Evolutionary conservation across 2,329 filamentous ascomycete genomes (phyloP), one percentile per base, ranked within the genome.

Genomic region (Xylariaceae sp.): DNA sequence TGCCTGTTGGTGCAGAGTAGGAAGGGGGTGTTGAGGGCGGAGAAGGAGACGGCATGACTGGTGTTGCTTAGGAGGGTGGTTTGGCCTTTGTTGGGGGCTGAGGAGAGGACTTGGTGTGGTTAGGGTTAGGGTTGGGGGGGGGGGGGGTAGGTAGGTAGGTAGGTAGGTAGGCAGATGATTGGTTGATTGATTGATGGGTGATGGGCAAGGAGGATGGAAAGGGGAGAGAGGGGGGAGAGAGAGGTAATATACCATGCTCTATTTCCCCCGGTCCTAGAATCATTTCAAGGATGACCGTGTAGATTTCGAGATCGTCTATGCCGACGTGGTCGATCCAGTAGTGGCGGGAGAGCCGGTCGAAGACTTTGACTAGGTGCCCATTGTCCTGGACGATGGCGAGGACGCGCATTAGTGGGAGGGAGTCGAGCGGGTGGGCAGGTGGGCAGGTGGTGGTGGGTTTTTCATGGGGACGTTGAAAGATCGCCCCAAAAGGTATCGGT

Each of bases 1-100:
- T 47, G 7, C 70, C 66, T 12, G 45, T 70, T 68, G 30, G 68
- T 70, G 61, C 71, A 73, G 7, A 65, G 65, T 49, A 73, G 60
- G 71, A 71, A 74, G 4, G 71, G 72, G 41, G 74, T 54, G 2
- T 72, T 71, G 57, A 74, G 73, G 1, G 70, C 71, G 47, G 69
- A 71, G 0, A 67, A 61, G 5, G 54, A 65, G 57, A 73, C 73
- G 0, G 71, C 72, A 19, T 47, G 26, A 48, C 71, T 67, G 3
- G 71, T 74, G 58, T 74, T 72, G 9, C 53, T 48, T 32, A 58
- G 12, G n/a, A 74, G 62, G 3, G 55, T 47, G 11, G 58, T 27
- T 58, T 73, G 73, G 47, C 65, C 68, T 5, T 66, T 64, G 0
- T 62, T 64, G 1, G 53, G 41, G 2, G 67, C 62, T 1, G 61